phyloP scores from a whole-genome alignment of 768 basidiomycete genomes.

The Trichaptum fuscoviolaceum region DNA sequence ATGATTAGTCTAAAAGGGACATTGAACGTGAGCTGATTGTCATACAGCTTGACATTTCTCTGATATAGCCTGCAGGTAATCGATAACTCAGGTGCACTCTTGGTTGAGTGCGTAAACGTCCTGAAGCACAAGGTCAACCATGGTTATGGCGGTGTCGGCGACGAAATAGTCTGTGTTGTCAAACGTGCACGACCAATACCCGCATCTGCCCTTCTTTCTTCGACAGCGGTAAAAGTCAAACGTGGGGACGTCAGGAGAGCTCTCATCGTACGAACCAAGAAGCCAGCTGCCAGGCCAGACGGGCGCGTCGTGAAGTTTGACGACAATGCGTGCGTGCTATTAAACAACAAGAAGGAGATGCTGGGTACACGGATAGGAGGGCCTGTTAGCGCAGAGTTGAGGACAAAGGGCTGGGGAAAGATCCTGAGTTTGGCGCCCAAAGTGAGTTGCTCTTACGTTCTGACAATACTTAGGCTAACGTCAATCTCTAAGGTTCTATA shows the following conservation, averaged over 20 bases:
- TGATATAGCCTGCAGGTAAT: conserved; percentile 55
- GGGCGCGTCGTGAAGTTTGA: conserved; percentile 87
- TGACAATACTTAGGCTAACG: background rate
- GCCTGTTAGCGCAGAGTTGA: conserved; percentile 85
- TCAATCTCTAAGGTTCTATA: background rate
- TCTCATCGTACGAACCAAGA: conserved; percentile 91
- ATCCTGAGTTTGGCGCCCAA: conserved; percentile 89
- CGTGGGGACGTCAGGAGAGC: conserved; percentile 94
- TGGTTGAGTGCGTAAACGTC: conserved; percentile 95
- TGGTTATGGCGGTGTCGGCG: conserved; percentile 89
- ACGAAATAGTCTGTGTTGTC: conserved; percentile 94
- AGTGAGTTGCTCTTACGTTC: conserved; percentile 35
- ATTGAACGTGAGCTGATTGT: background rate
- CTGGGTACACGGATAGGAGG: conserved; percentile 92
- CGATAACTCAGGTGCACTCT: conserved; percentile 93
- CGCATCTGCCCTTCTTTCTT: conserved; percentile 56
- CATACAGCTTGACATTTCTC: background rate
- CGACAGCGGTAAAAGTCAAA: conserved; percentile 84
- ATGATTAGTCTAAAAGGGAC: conserved; percentile 5
- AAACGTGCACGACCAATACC: conserved; percentile 84
- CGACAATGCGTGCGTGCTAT: conserved; percentile 90
- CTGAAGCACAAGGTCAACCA: conserved; percentile 95
- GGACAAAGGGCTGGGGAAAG: conserved; percentile 92
- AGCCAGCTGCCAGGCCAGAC: conserved; percentile 79
- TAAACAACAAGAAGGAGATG: conserved; percentile 97